Conservation (phyloP, 768 basidiomycete species). For the Thelephora aurantiotincta region DNA sequence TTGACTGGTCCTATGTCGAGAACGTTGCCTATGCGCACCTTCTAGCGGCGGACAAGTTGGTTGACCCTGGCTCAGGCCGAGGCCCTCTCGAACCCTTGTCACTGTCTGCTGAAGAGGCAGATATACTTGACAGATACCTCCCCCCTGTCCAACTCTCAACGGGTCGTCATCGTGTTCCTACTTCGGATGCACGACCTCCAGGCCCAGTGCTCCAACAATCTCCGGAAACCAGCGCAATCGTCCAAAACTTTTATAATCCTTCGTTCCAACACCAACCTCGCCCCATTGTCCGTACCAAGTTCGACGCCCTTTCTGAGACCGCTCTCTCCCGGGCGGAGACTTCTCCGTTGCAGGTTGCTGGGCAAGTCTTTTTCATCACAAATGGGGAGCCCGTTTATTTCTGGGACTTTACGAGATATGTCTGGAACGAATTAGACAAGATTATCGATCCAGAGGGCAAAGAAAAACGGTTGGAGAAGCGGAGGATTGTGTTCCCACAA, state of each 20-base stretch:
- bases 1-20: constrained; percentile 94
- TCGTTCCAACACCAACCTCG: constrained; percentile 25
- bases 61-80: constrained; percentile 15
- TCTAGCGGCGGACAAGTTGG: constrained; percentile 80
- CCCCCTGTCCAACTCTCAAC: constrained; percentile 51
- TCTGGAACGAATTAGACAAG: constrained; percentile 52
- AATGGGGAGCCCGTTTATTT: constrained; percentile 94
- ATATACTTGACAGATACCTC: constrained; percentile 34
- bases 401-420: constrained; percentile 78
- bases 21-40: constrained; percentile 93
- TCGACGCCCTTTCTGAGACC: constrained; percentile 61
- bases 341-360: constrained; percentile 68
- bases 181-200: constrained; percentile 65
- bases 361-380: constrained; percentile 91
- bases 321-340: constrained; percentile 36
- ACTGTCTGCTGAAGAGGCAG: constrained; percentile 14
- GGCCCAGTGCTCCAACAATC: constrained; percentile 65
- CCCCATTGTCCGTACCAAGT: constrained; percentile 61
- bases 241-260: constrained; percentile 39
- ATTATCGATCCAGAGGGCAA: constrained; percentile 33
- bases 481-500: constrained; percentile 37
- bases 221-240: constrained; percentile 39
- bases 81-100: neutral
- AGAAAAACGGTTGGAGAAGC: constrained; percentile 21
- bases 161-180: constrained; percentile 55